Evolutionary conservation across 2,329 filamentous ascomycete genomes (phyloP), one percentile per base, ranked within the genome.

Genomic region (Phaeosphaeriaceae sp.): DNA sequence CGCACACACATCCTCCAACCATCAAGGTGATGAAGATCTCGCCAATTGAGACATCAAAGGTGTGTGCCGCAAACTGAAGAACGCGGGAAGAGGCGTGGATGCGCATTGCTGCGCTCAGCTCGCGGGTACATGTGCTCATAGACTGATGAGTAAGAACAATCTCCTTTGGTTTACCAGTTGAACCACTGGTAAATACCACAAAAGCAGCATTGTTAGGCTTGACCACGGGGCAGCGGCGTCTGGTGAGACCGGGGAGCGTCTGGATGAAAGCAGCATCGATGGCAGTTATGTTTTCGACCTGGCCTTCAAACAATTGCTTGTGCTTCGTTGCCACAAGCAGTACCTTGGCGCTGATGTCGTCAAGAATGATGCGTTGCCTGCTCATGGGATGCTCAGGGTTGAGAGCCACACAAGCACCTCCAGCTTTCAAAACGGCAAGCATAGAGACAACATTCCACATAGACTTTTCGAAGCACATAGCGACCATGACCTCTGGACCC

Each of bases 281-380:
- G n/a, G 26, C 34, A 9, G 50, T 23, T 11, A 52, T 46, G 13
- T 42, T 28, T 11, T 51, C 18, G 16, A 52, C 28, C 26, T 55
- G 44, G 8, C 28, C 17, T 12, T 15, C 45, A 30, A 55, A 50
- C 11, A 53, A 21, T 11, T 32, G 9, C 17, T 42, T 90, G 0
- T 89, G 93, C 18, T 86, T 91, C 2, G 90, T 90, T n/a, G 88
- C 90, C 0, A 89, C 93, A 68, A 88, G 93, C 2, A 93, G 86
- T 12, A 40, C 49, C 23, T 26, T 26, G 6, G 23, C 23, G 23
- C 23, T 26, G 11, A 26, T 26, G 11, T 26, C 23, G 11, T 26
- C 23, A 7, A 26, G 51, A 32, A 34, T 35, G 41, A 32, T 15
- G 42, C 20, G 37, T 6, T 26, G 33, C 17, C 8, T 52, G 43